phyloP scores from a whole-genome alignment of 2,329 filamentous ascomycete species.

The Teratosphaeria pseudoeucalypti region DNA sequence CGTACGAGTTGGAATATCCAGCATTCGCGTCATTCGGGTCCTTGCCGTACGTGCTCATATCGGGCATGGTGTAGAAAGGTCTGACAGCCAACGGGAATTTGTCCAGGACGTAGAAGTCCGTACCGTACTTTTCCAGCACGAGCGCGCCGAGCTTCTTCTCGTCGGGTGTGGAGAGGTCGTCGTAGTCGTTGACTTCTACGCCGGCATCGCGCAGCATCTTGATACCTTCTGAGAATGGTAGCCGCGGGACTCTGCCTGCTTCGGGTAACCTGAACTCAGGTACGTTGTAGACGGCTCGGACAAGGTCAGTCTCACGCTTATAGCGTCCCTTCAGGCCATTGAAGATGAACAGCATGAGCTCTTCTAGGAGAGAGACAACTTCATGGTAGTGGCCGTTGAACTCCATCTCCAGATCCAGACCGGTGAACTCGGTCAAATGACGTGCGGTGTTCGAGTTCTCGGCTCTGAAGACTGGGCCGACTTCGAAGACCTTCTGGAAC shows the following conservation, averaged over 20 bases:
- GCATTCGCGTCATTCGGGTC: slow-evolving; percentile 34
- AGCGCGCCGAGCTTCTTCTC: slow-evolving; percentile 83
- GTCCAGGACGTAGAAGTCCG: slow-evolving; percentile 94
- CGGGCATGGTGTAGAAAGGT: slow-evolving; percentile 86
- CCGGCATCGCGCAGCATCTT: slow-evolving; percentile 67
- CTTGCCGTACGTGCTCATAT: slow-evolving; percentile 46
- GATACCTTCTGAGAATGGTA: slow-evolving; percentile 70
- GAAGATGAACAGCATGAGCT: slow-evolving; percentile 70
- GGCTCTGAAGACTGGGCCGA: slow-evolving; percentile 75
- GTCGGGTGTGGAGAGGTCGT: slow-evolving; percentile 70
- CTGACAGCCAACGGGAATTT: slow-evolving; percentile 85
- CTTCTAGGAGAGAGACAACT: slow-evolving; percentile 61
- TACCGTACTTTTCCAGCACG: slow-evolving; percentile 78
- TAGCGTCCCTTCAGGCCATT: slow-evolving; percentile 58
- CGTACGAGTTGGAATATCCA: slow-evolving; percentile 54
- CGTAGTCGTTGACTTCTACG: slow-evolving; percentile 63
- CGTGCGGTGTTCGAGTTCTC: slow-evolving; percentile 76
- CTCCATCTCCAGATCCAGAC: slow-evolving; percentile 82
- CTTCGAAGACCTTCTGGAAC: slow-evolving; percentile 66
- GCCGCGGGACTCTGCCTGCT: slow-evolving; percentile 61
- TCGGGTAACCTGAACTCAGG: slow-evolving; percentile 68
- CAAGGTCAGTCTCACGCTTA: slow-evolving; percentile 59
- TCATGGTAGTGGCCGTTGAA: slow-evolving; percentile 71
- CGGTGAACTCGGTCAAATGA: slow-evolving; percentile 82
- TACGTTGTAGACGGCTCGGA: slow-evolving; percentile 65